A percentile compares a stretch with the other conserved stretches of the same genome.
These are phyloP conservation scores for Entophlyctis helioformis DNA, from an alignment of 192 early-diverging fungal species.

Conservation along the genomic window DNA sequence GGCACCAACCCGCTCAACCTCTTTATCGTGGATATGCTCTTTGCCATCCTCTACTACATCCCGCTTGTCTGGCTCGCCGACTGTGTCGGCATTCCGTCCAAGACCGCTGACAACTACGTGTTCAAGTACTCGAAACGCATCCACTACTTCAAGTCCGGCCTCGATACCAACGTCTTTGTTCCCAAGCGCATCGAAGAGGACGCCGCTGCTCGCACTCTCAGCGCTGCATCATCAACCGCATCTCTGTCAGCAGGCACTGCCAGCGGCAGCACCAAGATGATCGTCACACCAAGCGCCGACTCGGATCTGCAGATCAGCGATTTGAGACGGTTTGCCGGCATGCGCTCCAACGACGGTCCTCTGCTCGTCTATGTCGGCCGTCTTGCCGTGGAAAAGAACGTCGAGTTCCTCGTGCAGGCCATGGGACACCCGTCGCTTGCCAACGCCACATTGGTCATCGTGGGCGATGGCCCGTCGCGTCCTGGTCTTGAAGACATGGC, in stretches of 20 bases:
- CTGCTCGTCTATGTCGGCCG: conserved; percentile 34
- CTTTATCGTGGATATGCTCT: conserved; percentile 22
- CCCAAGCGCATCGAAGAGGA: conserved; percentile 10
- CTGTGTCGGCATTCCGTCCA: conserved; percentile 32
- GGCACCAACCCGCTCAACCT: conserved; percentile 11
- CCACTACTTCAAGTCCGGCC: conserved; percentile 36
- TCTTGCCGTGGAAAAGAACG: conserved; percentile 34
- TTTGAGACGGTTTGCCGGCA: too few relatives aligned
- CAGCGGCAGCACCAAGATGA: background rate
- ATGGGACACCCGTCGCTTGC: conserved; percentile 17
- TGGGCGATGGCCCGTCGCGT: conserved; percentile 35
- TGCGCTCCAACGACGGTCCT: conserved; percentile 5
- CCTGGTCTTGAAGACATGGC: conserved; percentile 19
- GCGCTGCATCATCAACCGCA: background rate
- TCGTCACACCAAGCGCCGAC: background rate
- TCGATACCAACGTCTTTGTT: conserved; percentile 28
- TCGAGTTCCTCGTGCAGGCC: conserved; percentile 28
- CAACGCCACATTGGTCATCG: conserved; percentile 24
- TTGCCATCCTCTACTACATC: conserved; percentile 24
- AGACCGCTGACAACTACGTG: conserved; percentile 28
- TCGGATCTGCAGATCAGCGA: background rate
- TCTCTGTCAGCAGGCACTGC: background rate
- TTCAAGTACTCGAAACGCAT: conserved; percentile 25
- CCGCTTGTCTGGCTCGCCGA: conserved; percentile 30
- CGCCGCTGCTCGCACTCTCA: background rate